Base-by-base conservation (phyloP, 2,329 filamentous ascomycete species). In the Macrophomina phaseolina region DNA sequence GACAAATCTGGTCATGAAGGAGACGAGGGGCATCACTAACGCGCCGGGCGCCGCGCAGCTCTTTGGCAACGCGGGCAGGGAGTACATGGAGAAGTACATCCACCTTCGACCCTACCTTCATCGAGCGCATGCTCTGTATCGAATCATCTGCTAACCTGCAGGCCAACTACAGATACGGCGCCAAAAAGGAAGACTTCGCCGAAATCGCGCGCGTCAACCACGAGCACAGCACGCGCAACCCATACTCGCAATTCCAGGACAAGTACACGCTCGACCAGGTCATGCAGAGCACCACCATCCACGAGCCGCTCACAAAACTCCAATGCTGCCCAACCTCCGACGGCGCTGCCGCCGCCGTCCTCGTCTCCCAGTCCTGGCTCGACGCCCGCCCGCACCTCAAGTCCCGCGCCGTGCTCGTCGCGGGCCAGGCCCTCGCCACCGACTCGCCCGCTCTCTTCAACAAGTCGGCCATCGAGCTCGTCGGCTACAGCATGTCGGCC, bases 271-370 rank as follows among this genome's bases (percentile, higher is more conserved):
- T 90, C 48, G 91, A 97, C 38, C 90, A 98, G 80, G 85, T 98
- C 77, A 80, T 92, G 76, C 83, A 90, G 45, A 82, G 92, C 0
- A 84, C 92, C 68, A 91, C 89, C 85, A 92, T 98, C 79, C 89
- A 92, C 81, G 88, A 88, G 70, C 94, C 94, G 16, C 86, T 98
- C 66, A 98, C 95, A 67, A 98, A 97, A 81, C 89, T 98, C n/a
- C 95, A 98, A 82, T 98, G 94, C 86, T 97, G 94, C 81, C 94
- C 95, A 1, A 98, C 94, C 0, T 97, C 93, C 0, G 95, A 98
- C 79, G 94, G 94, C 58, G 92, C 90, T 55, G 94, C 93, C 0
- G 93, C 95, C 0, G 92, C 92, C 14, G 90, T 98, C 38, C 83
- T 99, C 62, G 93, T 97, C 65, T 97, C 93, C 0, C 90, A 97